phyloP scores from a whole-genome alignment of 306 rosid genomes.

The Vigna hirtella region DNA sequence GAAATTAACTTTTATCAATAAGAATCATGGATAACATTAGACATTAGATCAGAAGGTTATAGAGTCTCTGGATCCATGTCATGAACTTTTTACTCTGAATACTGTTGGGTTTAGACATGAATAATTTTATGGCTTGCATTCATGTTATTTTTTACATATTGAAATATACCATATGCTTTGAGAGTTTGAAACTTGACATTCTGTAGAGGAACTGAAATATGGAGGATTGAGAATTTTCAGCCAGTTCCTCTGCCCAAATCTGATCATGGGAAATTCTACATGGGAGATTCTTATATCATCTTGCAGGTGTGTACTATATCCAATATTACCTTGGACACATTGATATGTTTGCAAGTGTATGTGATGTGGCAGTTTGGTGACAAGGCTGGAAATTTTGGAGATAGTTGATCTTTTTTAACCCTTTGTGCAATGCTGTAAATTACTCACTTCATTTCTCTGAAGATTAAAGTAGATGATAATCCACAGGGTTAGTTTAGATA shows the following conservation, averaged over 20 bases:
- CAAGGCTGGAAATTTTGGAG: constrained; percentile 20
- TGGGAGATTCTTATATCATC: constrained; percentile 88
- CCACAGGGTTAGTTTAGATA: constrained; percentile 11
- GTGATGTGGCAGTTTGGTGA: not conserved
- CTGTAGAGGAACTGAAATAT: constrained; percentile 90
- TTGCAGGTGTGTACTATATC: constrained; percentile 71
- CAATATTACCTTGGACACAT: constrained; percentile 27
- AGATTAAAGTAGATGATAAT: not conserved
- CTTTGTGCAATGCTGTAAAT: constrained; percentile 13
- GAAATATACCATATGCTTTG: constrained; percentile 33
- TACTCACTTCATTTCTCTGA: constrained; percentile 3
- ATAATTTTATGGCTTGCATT: constrained; percentile 9
- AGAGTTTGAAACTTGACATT: constrained; percentile 67
- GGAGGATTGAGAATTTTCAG: constrained; percentile 96
- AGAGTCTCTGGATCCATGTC: constrained; percentile 13
- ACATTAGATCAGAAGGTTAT: constrained; percentile 18
- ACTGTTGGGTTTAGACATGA: constrained; percentile 15
- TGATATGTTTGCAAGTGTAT: constrained; percentile 2
- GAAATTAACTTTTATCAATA: constrained; percentile 1
- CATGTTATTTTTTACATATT: constrained; percentile 24
- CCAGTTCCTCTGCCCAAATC: constrained; percentile 91
- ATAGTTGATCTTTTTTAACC: constrained; percentile 7
- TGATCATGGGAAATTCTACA: constrained; percentile 90
- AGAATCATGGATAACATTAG: not conserved
- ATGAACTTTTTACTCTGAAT: constrained; percentile 31